Base-by-base conservation (phyloP, 2,329 filamentous ascomycete genomes). In the Sporothrix mexicana region DNA sequence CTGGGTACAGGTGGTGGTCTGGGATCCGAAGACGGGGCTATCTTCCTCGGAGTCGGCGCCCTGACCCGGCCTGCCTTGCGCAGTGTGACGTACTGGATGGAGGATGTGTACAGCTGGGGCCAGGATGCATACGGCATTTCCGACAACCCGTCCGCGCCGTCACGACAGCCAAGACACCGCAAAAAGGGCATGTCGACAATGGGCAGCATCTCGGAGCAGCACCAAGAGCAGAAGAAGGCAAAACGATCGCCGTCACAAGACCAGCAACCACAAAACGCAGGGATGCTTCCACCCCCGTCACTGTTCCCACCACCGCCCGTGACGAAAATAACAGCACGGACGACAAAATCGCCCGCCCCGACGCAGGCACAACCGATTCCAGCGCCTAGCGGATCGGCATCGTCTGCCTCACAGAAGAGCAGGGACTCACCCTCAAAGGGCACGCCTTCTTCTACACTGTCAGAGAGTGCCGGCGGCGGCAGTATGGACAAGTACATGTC, bases 51-150 rank as follows among this genome's bases (percentile, higher is more conserved):
- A 0, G 86, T 91, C 0, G 94, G 94, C 2, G 88, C 89, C 8
- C 80, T 98, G 61, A 91, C 92, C 13, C 87, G 90, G 71, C 86
- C 86, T 20, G 95, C 93, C 0, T 78, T 97, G 62, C 86, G 90
- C 66, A 90, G 92, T 77, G 80, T 98, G 36, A 91, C 92, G 0
- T 88, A 92, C 72, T 98, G 95, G 95, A 91, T 96, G 86, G 93
- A 97, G 80, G 92, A 93, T 78, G 86, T 98, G 2, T 97, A 96
- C 80, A 90, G 86, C 43, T 93, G 94, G 85, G 95, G 95, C 1
- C 90, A 93, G 70, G 87, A 92, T 78, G 91, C 95, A 1, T 98
- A 97, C 79, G 95, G 95, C 3, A 88, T 98, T 7, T 88, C 88
- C 70, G 92, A 97, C 49, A 94, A 93, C 76, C 92, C 94, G 15